Conservation (phyloP, 371 early-diverging fungal genomes). For the Mortierella sp. region DNA sequence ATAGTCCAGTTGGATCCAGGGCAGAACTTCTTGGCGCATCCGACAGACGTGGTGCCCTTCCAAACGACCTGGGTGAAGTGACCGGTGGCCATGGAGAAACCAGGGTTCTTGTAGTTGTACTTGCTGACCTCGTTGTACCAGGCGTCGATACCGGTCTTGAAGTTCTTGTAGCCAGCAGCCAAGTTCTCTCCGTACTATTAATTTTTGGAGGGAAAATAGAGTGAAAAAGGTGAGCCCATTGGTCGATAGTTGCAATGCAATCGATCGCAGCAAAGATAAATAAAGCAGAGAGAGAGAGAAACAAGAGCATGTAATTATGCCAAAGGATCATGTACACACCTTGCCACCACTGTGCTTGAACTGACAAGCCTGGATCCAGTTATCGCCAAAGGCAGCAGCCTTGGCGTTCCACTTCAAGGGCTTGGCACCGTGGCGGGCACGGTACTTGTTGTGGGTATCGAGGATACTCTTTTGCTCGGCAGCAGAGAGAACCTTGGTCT, state of each 20-base stretch:
- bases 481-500: conserved; percentile 3
- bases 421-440: conserved; percentile 62
- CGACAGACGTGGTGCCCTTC: conserved; percentile 63
- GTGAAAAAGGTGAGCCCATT: conserved; percentile 1
- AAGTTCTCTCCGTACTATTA: conserved; percentile 64
- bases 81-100: conserved; percentile 57
- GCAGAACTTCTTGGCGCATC: conserved; percentile 67
- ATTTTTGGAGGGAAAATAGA: not conserved
- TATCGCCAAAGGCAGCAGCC: conserved; percentile 62
- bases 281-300: not conserved
- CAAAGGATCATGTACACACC: not conserved
- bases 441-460: conserved; percentile 63
- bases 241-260: not conserved
- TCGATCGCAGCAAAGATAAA: not conserved
- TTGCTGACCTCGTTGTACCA: conserved; percentile 65
- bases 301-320: too few species aligned
- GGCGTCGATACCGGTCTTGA: conserved; percentile 47
- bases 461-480: conserved; percentile 36
- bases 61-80: conserved; percentile 72
- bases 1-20: conserved; percentile 22
- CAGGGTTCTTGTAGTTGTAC: conserved; percentile 63
- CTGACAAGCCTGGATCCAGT: conserved; percentile 62
- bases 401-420: conserved; percentile 62
- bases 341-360: conserved; percentile 60
- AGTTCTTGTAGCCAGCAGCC: conserved; percentile 59